Percentiles rank a stretch among this genome's conserved stretches.
phyloP scores from a whole-genome alignment of 192 early-diverging fungal species.

The Funneliformis geosporum region DNA sequence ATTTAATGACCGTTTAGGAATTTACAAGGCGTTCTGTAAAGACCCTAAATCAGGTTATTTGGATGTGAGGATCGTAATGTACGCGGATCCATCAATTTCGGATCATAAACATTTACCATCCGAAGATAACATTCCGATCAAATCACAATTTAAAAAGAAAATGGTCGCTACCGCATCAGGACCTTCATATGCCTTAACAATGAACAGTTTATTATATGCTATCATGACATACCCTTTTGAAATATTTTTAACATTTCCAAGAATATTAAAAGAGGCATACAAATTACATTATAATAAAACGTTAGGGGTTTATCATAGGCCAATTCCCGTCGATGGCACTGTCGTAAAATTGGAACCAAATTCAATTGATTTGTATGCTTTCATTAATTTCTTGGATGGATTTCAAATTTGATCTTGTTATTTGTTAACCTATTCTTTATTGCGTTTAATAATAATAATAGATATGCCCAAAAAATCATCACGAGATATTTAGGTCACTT shows the following conservation, averaged over 20 bases:
- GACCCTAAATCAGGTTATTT: background rate
- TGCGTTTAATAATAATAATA: slow-evolving; percentile 7
- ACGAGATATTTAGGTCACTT: slow-evolving; percentile 19
- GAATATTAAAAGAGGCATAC: slow-evolving; percentile 56
- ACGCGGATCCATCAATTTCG: no score
- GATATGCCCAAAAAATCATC: slow-evolving; percentile 26
- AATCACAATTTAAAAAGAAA: slow-evolving; percentile 28
- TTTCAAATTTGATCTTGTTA: background rate
- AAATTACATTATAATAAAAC: slow-evolving; percentile 47
- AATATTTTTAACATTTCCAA: slow-evolving; percentile 55
- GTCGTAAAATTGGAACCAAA: slow-evolving; percentile 31
- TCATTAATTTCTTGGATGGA: background rate
- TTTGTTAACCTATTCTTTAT: background rate
- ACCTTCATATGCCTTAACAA: slow-evolving; percentile 15
- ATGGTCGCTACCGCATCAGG: slow-evolving; percentile 35
- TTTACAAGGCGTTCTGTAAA: slow-evolving; percentile 26
- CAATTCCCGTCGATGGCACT: slow-evolving; percentile 35
- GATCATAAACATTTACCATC: no score
- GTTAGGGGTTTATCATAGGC: slow-evolving; percentile 53
- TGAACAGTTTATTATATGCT: slow-evolving; percentile 29
- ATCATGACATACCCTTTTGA: slow-evolving; percentile 47
- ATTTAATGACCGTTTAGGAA: slow-evolving; percentile 39
- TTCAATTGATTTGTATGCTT: slow-evolving; percentile 24
- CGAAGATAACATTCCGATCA: no score
- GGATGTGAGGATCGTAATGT: slow-evolving; percentile 20